Evolutionary conservation across 2,329 filamentous ascomycete species (phyloP).

Genomic region (Verticillium longisporum): DNA sequence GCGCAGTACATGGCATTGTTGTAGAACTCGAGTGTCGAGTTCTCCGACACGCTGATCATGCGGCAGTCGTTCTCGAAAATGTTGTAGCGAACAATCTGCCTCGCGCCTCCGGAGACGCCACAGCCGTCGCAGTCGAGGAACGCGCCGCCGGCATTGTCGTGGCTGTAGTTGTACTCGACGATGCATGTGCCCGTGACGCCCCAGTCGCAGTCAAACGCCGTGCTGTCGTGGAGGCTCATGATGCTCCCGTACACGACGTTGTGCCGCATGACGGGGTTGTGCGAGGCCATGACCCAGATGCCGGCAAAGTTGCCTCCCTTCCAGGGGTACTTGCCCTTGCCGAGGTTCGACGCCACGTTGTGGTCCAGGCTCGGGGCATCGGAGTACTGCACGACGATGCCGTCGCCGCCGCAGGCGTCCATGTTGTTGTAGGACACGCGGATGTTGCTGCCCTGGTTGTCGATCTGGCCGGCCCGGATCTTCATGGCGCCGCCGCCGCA

Average conservation of each 20-base stretch:
- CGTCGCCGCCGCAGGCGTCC: constrained; percentile 15
- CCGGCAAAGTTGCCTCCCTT: constrained; percentile 19
- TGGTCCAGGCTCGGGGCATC: constrained; percentile 14
- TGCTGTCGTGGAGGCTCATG: constrained; percentile 16
- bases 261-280: constrained; percentile 12
- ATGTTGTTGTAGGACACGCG: constrained; percentile 15
- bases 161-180: constrained; percentile 19
- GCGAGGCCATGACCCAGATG: constrained; percentile 18
- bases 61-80: constrained; percentile 18
- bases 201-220: constrained; percentile 20
- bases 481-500: constrained; percentile 19
- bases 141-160: constrained; percentile 18
- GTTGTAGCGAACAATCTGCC: constrained; percentile 18
- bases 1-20: constrained; percentile 18
- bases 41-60: constrained; percentile 15
- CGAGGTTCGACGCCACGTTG: constrained; percentile 15
- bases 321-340: constrained; percentile 16
- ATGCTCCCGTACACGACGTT: constrained; percentile 17
- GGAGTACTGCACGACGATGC: constrained; percentile 15
- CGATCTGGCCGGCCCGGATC: constrained; percentile 13
- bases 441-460: constrained; percentile 10
- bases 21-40: constrained; percentile 15
- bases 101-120: constrained; percentile 15
- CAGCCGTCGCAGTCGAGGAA: constrained; percentile 19
- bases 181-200: constrained; percentile 18